Evolutionary conservation across 2,329 filamentous ascomycete species (phyloP).

Genomic region (Trichoderma pleuroti): DNA sequence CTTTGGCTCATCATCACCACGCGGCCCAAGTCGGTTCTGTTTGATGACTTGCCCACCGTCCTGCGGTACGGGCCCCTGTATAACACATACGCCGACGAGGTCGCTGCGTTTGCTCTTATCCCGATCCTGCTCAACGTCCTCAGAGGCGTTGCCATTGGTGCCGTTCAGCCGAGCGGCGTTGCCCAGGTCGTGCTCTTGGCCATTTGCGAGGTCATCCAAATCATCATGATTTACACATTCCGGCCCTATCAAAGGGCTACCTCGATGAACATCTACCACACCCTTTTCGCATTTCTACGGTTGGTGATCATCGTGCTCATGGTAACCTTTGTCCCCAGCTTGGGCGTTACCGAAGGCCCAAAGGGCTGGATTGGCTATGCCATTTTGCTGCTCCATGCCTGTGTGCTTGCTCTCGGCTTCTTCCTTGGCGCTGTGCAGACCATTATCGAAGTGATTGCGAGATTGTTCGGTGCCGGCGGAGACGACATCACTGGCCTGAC

Average conservation of each 20-base stretch:
- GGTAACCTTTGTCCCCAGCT: constrained; percentile 78
- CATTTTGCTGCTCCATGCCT: constrained; percentile 80
- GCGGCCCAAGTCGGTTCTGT: constrained; percentile 79
- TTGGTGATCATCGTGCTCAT: constrained; percentile 73
- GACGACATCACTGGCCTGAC: constrained; percentile 67
- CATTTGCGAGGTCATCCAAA: constrained; percentile 88
- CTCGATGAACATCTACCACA: constrained; percentile 96
- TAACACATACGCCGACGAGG: constrained; percentile 95
- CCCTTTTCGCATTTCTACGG: constrained; percentile 73
- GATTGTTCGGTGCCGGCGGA: constrained; percentile 77
- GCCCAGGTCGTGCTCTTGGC: constrained; percentile 89
- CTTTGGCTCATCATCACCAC: constrained; percentile 76
- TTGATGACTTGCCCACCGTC: constrained; percentile 88
- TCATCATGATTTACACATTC: constrained; percentile 84
- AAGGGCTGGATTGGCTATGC: constrained; percentile 96
- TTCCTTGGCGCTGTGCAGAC: constrained; percentile 90
- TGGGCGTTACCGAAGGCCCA: constrained; percentile 71
- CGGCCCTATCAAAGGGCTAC: constrained; percentile 85
- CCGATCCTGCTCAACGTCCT: constrained; percentile 81
- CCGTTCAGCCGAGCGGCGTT: constrained; percentile 87
- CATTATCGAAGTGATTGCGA: constrained; percentile 79
- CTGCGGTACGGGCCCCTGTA: constrained; percentile 90
- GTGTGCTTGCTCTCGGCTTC: constrained; percentile 85
- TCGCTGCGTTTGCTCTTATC: constrained; percentile 83
- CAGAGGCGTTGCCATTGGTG: constrained; percentile 85